These are phyloP conservation scores for Anthoceros angustus DNA, from an alignment of 225 moss, liverwort and hornwort genomes.

Conservation along the genomic window DNA sequence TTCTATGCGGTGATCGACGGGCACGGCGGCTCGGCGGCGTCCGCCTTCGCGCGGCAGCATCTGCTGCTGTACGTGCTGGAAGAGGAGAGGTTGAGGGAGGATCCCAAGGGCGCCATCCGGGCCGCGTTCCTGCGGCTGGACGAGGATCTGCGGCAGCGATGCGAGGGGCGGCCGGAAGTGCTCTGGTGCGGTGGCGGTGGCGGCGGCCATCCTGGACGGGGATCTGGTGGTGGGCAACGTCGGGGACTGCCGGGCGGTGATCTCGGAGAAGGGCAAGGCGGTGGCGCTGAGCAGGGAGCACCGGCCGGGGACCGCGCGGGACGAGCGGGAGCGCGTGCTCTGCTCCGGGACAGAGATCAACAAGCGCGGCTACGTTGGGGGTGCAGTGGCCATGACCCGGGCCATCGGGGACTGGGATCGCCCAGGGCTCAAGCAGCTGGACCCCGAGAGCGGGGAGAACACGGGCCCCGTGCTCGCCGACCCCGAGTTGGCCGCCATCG, in stretches of 20 bases:
- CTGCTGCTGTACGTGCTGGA: neutral
- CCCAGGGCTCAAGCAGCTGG: neutral
- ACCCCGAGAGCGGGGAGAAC: neutral
- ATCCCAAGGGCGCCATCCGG: neutral
- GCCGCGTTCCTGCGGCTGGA: neutral
- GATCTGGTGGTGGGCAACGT: neutral
- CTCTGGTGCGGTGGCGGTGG: neutral
- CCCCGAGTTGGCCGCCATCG: neutral
- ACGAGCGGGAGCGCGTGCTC: neutral
- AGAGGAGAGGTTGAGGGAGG: neutral
- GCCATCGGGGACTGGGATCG: neutral
- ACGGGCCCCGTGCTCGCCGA: neutral
- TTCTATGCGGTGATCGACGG: constrained; percentile 3
- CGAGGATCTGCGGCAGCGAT: neutral
- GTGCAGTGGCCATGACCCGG: neutral
- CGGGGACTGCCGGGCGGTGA: neutral
- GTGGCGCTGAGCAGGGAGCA: neutral
- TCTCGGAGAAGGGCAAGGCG: neutral
- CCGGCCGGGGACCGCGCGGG: neutral
- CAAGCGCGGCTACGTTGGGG: neutral
- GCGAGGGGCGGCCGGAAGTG: neutral
- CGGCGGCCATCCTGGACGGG: neutral
- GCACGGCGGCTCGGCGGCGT: neutral
- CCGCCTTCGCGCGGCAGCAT: neutral
- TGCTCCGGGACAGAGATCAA: neutral